Base-by-base conservation (phyloP, 2,329 filamentous ascomycete genomes). In the Exophiala dermatitidis region DNA sequence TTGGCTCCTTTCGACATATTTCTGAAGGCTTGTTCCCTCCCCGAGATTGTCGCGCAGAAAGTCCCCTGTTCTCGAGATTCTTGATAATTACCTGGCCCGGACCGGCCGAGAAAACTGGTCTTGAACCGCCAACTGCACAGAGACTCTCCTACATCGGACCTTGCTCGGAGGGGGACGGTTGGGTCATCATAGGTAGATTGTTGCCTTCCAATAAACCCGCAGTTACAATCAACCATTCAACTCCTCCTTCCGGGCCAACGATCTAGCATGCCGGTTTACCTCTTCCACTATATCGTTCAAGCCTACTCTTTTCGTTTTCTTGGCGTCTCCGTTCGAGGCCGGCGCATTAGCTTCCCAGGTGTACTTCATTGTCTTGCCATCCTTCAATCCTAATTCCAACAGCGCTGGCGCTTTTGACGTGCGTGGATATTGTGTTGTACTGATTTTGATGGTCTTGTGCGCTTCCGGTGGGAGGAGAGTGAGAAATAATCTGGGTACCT, bases 261-360 rank as follows among this genome's bases (percentile, higher is more conserved):
- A 76, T 62, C 93, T 81, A 47, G 90, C 95, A 73, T 97, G 89
- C 65, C 93, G 79, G 69, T 96, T 87, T 42, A 95, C 83, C 71
- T 97, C 90, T 69, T 90, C 87, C 53, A 91, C 78, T 19, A 97
- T 81, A 65, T 90, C 86, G 68, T 88, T 87, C 67, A 97, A 90
- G 62, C 84, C 86, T 71, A 90, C 76, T 67, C 31, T 84, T 84
- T 65, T 85, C 64, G 87, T 77, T 69, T 85, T 86, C 63, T 88
- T 83, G 61, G 88, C 79, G n/a, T 48, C 84, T 37, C 12, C 37
- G n/a, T 28, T 10, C 32, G 40, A 37, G 26, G 40, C 33, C 44
- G 48, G 31, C 28, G 49, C 48, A 12, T 53, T 43, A 9, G 53
- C 50, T 3, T 33, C 52, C 58, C 61, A 64, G 33, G 46, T 54